Conservation (phyloP, 257 asterid genomes). For the Jasminum sambac region DNA sequence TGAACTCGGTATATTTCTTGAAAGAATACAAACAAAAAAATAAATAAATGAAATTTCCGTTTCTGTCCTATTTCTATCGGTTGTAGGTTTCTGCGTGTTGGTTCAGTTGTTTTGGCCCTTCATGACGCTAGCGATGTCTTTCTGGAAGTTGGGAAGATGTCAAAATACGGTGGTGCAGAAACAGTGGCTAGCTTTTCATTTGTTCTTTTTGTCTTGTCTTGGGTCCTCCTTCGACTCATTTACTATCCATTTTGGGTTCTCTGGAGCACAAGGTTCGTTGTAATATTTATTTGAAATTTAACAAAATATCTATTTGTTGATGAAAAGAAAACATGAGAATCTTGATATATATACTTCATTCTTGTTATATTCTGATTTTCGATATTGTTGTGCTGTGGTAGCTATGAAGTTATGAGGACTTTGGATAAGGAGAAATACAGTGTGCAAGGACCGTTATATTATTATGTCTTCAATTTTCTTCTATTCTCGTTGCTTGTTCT, state of each 20-base stretch:
- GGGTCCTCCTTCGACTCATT: conserved; percentile 75
- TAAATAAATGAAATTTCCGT: not conserved
- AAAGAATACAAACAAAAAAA: too few species aligned
- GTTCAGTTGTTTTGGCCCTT: conserved; percentile 83
- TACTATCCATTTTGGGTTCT: conserved; percentile 89
- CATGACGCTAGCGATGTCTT: conserved; percentile 95
- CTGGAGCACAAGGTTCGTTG: conserved; percentile 82
- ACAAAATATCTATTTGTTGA: not conserved
- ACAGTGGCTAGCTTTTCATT: conserved; percentile 76
- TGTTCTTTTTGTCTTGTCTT: conserved; percentile 64
- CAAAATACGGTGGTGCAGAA: conserved; percentile 89
- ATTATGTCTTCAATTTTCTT: conserved; percentile 81
- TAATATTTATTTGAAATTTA: conserved; percentile 3
- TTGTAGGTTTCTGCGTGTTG: conserved; percentile 83
- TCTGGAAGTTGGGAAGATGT: conserved; percentile 91
- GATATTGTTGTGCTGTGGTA: conserved; percentile 31
- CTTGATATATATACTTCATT: not conserved
- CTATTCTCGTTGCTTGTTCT: conserved; percentile 85
- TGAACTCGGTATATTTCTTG: not conserved
- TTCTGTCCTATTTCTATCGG: conserved; percentile 14
- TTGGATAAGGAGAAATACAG: conserved; percentile 60
- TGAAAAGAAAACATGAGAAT: not conserved
- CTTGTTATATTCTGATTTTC: not conserved
- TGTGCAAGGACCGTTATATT: conserved; percentile 66
- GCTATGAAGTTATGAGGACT: conserved; percentile 57